These are phyloP conservation scores for Aspergillus pseudoterreus DNA, from an alignment of 2,329 filamentous ascomycete species.

Conservation along the genomic window DNA sequence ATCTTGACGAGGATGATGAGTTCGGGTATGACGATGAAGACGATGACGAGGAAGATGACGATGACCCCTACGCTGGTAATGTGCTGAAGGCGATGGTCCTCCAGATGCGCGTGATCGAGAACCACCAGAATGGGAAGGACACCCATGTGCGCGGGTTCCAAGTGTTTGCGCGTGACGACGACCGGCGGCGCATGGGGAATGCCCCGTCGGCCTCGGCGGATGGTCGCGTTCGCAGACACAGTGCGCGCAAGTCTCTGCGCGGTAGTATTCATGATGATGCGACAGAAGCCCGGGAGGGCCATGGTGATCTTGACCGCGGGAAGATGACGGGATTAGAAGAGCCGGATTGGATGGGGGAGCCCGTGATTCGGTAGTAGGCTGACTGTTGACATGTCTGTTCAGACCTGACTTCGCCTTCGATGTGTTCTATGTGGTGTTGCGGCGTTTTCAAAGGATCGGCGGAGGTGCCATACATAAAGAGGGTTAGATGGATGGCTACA, in stretches of 20 bases:
- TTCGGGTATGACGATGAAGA: constrained; percentile 24
- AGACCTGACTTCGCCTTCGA: not conserved
- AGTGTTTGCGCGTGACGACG: constrained; percentile 61
- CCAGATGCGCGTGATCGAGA: constrained; percentile 87
- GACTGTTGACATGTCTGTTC: not conserved
- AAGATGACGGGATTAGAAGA: constrained; percentile 35
- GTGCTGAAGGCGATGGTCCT: constrained; percentile 84
- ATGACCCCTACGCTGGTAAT: constrained; percentile 56
- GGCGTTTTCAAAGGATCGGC: not conserved
- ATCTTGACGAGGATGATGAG: constrained; percentile 25
- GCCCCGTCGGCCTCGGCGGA: constrained; percentile 33
- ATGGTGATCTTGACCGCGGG: constrained; percentile 23
- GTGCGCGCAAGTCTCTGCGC: constrained; percentile 27
- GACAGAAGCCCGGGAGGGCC: constrained; percentile 15
- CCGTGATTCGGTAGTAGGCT: constrained; percentile 39
- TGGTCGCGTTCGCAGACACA: constrained; percentile 26
- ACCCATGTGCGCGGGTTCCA: constrained; percentile 95
- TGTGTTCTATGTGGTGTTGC: not conserved
- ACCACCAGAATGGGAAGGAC: constrained; percentile 98
- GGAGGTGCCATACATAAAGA: not conserved
- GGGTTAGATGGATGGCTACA: not conserved
- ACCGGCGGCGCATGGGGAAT: constrained; percentile 26
- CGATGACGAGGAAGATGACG: constrained; percentile 20
- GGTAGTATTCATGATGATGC: constrained; percentile 20
- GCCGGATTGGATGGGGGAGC: constrained; percentile 49